Base-by-base conservation (phyloP, 108 stramenopile species). In the Craspedostauros australis region DNA sequence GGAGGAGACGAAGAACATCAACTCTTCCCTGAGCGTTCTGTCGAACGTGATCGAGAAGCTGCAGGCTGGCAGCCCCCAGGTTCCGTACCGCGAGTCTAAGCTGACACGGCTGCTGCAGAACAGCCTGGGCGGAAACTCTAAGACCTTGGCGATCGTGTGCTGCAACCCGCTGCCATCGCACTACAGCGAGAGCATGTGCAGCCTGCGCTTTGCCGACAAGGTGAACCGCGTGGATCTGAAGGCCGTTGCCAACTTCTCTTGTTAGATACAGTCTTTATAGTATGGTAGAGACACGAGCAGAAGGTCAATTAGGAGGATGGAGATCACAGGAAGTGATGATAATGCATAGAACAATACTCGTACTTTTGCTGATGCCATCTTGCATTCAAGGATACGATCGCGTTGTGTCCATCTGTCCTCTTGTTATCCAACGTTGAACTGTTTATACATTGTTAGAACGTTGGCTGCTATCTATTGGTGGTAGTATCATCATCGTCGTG, bases 51-150 rank as follows among this genome's bases (percentile, higher is more conserved):
- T 93, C 48, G 84, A 90, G 60, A 82, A 82, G 31, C 72, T 93
- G 3, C 87, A 90, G 72, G 70, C 69, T 6, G 76, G 79, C 31
- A 56, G 54, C 15, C 54, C 60, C 4, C 89, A 93, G 47, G 69
- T 98, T 22, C 95, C 95, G 8, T 98, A 76, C 72, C 88, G 97
- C 26, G 94, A 98, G 39, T 89, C 87, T 7, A 96, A 96, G 62
- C 70, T 98, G 29, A 98, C 97, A 12, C 83, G 79, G 22, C 66
- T 97, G 16, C 64, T 97, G 9, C 79, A 88, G 41, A 79, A 94
- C 40, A 87, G 84, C 24, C 52, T 97, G 21, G 64, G 60, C 18
- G 91, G 94, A 29, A 90, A 93, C 56, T 82, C 84, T 6, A 95
- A 97, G 64, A 88, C 91, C 1, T 64, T 95, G 38, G 86, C 86